These are phyloP conservation scores for Penicillium cataractarum DNA, from an alignment of 495 filamentous ascomycete species.

Conservation along the genomic window DNA sequence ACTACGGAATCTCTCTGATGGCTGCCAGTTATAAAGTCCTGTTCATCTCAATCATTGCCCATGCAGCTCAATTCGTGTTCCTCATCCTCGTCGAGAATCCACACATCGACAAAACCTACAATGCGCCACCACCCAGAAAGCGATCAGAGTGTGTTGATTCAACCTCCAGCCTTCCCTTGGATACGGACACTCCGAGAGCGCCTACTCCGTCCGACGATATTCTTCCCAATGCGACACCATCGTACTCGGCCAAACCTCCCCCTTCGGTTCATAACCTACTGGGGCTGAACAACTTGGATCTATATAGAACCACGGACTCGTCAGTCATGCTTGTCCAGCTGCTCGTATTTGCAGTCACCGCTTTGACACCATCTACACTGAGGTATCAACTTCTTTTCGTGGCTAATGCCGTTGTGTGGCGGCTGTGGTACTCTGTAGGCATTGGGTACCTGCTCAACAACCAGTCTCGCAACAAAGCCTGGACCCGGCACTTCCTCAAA, in stretches of 20 bases:
- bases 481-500: conserved; percentile 97
- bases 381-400: conserved; percentile 78
- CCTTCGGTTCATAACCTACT: conserved; percentile 77
- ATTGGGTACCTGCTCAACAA: conserved; percentile 81
- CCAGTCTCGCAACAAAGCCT: conserved; percentile 87
- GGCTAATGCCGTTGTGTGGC: conserved; percentile 76
- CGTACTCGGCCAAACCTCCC: conserved; percentile 52
- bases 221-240: conserved; percentile 38
- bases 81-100: conserved; percentile 89
- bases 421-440: conserved; percentile 90
- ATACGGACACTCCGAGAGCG: conserved; percentile 43
- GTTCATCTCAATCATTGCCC: conserved; percentile 93
- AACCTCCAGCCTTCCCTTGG: conserved; percentile 34
- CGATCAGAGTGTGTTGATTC: conserved; percentile 47
- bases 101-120: conserved; percentile 98
- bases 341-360: conserved; percentile 71
- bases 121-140: conserved; percentile 78
- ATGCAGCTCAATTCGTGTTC: conserved; percentile 94
- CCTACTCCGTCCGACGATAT: conserved; percentile 45
- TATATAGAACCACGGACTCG: conserved; percentile 82
- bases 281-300: conserved; percentile 80
- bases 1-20: conserved; percentile 98
- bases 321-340: conserved; percentile 73
- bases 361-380: conserved; percentile 76
- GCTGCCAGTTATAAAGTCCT: conserved; percentile 96